phyloP scores from a whole-genome alignment of 2,329 filamentous ascomycete species.

The Cephalotrichum gorgonifer region DNA sequence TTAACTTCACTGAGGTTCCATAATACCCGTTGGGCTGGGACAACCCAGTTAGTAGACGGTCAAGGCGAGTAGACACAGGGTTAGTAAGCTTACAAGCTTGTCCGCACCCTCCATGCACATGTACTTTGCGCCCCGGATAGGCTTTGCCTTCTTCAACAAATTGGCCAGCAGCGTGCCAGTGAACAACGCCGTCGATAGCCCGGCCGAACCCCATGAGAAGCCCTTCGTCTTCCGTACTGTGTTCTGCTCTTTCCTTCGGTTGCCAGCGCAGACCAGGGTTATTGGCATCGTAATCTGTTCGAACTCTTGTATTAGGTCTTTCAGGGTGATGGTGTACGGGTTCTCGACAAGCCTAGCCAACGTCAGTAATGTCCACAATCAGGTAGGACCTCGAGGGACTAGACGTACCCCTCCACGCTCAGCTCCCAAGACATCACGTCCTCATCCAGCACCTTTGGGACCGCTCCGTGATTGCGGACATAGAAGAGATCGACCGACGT shows the following conservation, averaged over 20 bases:
- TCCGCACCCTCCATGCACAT: conserved; percentile 41
- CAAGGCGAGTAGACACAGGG: not conserved
- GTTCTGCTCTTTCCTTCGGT: conserved; percentile 88
- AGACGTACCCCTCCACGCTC: conserved; percentile 3
- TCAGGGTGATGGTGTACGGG: conserved; percentile 61
- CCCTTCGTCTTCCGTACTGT: conserved; percentile 83
- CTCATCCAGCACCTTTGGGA: conserved; percentile 63
- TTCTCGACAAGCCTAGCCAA: conserved; percentile 51
- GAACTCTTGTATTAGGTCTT: conserved; percentile 62
- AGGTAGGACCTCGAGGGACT: no score
- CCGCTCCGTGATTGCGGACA: conserved; percentile 80
- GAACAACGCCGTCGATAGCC: conserved; percentile 77
- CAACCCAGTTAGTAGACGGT: not conserved
- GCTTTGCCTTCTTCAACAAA: conserved; percentile 57
- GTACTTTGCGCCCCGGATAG: conserved; percentile 61
- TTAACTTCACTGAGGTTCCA: conserved; percentile 77
- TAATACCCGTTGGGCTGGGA: conserved; percentile 71
- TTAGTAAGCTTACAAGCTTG: not conserved
- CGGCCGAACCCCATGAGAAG: conserved; percentile 87
- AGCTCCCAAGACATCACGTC: conserved; percentile 65
- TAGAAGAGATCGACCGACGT: conserved; percentile 85
- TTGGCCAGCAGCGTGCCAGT: conserved; percentile 72
- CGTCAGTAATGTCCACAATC: no score
- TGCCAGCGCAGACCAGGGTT: conserved; percentile 85
- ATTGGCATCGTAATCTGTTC: conserved; percentile 78